A percentile compares a stretch with the other conserved stretches of the same genome.
These are phyloP conservation scores for Chamaecyparis obtusa DNA, from an alignment of 75 land plant genomes.

Conservation along the genomic window DNA sequence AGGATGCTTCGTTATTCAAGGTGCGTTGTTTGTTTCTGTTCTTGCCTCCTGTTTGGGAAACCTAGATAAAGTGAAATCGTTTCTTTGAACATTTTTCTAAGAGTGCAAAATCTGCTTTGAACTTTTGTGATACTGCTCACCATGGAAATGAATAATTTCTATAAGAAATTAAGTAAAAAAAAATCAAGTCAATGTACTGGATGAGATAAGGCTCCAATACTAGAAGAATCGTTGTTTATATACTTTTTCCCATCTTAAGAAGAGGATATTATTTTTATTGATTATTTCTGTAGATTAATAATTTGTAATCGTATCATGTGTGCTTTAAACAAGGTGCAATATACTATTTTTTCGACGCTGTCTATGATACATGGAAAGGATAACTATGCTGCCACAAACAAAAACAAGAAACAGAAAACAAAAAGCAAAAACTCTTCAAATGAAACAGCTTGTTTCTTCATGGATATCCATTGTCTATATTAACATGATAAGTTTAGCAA, in stretches of 20 bases:
- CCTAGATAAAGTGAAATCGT: background rate
- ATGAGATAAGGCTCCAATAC: background rate
- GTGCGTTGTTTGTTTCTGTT: background rate
- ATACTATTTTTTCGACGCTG: no score
- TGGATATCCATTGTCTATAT: no score
- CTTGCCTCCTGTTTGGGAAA: background rate
- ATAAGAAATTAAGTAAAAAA: no score
- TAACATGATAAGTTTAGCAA: no score
- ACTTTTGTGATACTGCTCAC: background rate
- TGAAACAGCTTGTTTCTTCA: background rate
- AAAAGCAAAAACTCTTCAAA: background rate
- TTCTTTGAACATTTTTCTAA: background rate
- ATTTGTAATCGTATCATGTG: no score
- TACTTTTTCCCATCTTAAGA: background rate
- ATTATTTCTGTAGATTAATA: no score
- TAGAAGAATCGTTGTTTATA: background rate
- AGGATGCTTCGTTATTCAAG: conserved; percentile 10
- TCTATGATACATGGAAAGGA: background rate
- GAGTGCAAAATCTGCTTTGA: background rate
- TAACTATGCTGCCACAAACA: background rate
- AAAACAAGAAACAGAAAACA: background rate
- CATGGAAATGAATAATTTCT: no score
- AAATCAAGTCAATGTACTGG: background rate
- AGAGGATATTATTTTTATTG: background rate
- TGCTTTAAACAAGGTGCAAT: no score